Conservation (phyloP, 2,329 filamentous ascomycete genomes). For the Cyphellophora europaea region DNA sequence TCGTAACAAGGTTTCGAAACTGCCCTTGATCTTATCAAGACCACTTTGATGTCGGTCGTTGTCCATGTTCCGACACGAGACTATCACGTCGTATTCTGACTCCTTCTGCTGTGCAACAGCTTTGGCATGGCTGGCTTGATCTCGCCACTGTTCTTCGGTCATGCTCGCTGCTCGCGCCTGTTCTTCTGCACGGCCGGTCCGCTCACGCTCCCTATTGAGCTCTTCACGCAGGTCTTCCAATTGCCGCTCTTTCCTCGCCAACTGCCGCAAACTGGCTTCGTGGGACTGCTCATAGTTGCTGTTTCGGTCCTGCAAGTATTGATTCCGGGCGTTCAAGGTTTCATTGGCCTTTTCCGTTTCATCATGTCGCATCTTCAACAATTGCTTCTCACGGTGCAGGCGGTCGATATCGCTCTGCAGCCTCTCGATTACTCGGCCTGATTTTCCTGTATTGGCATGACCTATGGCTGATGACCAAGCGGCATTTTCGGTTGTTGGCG, state of each 20-base stretch:
- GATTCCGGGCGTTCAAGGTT: conserved; percentile 32
- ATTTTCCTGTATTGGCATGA: conserved; percentile 38
- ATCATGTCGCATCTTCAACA: conserved; percentile 35
- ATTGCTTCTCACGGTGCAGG: conserved; percentile 35
- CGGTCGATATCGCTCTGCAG: conserved; percentile 42
- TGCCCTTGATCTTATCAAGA: conserved; percentile 27
- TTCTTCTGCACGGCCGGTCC: conserved; percentile 30
- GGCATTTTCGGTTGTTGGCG: conserved; percentile 20
- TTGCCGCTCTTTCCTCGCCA: conserved; percentile 37
- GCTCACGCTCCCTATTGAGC: conserved; percentile 31
- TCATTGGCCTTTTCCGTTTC: conserved; percentile 39
- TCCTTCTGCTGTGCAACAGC: conserved; percentile 18
- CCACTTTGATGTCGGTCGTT: conserved; percentile 29
- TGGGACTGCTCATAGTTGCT: conserved; percentile 37
- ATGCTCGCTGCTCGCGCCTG: conserved; percentile 21
- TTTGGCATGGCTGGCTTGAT: conserved; percentile 20
- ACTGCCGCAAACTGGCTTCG: conserved; percentile 36
- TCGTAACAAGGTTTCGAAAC: conserved; percentile 24
- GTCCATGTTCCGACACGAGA: conserved; percentile 29
- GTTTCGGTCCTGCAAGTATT: conserved; percentile 35
- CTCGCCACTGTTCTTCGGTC: conserved; percentile 19
- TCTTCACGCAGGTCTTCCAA: conserved; percentile 33
- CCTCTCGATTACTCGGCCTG: conserved; percentile 41
- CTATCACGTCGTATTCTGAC: conserved; percentile 33
- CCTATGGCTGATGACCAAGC: conserved; percentile 42